Evolutionary conservation across 140 eudicot species (phyloP).

Genomic region (Stevia rebaudiana): DNA sequence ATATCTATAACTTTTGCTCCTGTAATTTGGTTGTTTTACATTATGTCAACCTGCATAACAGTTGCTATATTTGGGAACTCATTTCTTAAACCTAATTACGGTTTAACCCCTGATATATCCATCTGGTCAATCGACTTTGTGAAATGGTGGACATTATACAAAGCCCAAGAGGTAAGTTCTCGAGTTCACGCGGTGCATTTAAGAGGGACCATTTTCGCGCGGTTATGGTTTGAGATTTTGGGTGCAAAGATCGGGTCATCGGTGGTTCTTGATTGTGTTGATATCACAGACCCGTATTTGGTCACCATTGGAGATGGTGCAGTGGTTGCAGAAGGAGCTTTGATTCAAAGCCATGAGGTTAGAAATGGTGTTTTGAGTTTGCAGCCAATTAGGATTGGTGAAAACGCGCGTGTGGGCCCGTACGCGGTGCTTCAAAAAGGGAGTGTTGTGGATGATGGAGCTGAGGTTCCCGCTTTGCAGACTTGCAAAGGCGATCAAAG

Average conservation of each 20-base stretch:
- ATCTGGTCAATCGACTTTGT: constrained; percentile 48
- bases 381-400: constrained; percentile 35
- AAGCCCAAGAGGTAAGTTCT: constrained; percentile 45
- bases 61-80: constrained; percentile 47
- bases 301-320: constrained; percentile 49
- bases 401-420: constrained; percentile 40
- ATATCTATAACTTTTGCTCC: constrained; percentile 36
- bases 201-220: constrained; percentile 43
- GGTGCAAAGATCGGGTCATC: constrained; percentile 56
- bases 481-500: constrained; percentile 24
- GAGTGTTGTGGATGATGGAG: constrained; percentile 35
- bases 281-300: constrained; percentile 49
- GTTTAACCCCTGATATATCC: constrained; percentile 35
- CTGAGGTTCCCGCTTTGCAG: constrained; percentile 35
- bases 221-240: constrained; percentile 43
- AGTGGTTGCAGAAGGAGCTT: constrained; percentile 55
- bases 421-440: constrained; percentile 46
- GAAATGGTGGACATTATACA: constrained; percentile 61
- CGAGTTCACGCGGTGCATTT: constrained; percentile 40
- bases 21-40: constrained; percentile 42
- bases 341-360: constrained; percentile 57
- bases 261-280: constrained; percentile 43
- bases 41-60: constrained; percentile 26
- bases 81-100: constrained; percentile 59
- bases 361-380: constrained; percentile 49